Base-by-base conservation (phyloP, 1,284 basidiomycete genomes). In the Tilletia setariae region DNA sequence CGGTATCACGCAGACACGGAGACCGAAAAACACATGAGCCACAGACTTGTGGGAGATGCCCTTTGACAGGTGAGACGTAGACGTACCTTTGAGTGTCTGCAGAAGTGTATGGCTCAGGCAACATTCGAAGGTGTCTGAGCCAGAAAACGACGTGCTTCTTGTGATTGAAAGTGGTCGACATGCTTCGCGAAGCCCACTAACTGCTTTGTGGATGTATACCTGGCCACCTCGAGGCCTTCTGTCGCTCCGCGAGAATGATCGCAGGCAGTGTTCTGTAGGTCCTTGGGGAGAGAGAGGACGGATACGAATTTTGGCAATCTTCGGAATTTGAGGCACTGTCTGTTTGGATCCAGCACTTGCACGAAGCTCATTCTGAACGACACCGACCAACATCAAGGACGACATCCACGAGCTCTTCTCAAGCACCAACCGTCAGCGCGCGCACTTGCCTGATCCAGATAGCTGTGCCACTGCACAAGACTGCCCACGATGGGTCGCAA, bases 401-500 rank as follows among this genome's bases (percentile, higher is more conserved):
- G 35, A 40, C 35, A 40, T 40, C 35, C 35, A 40, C 35, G 11
- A 40, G 35, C 4, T 40, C 35, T 16, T 49, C 56, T 15, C 23
- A 25, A 21, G 28, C 2, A n/a, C 1, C 30, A 61, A 16, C 53
- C 53, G 6, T 32, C 23, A 35, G 7, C 23, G 32, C 28, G 11
- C 19, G 11, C 61, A 63, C 16, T 16, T 35, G 23, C 3, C 32
- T 9, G 4, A 19, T 15, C 35, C 35, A 40, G 35, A 40, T 6
- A 40, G 35, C 11, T 11, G 35, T 11, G 35, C 35, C 35, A 11
- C 11, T 21, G n/a, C 30, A 21, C 30, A 21, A 43, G 21, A 16
- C 19, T 13, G 35, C 19, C 63, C 53, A 66, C 25, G 19, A 82
- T 82, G 80, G 80, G 80, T 63, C 70, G 80, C 42, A 82, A 80